Percentiles rank a stretch among this genome's conserved stretches.
These are phyloP conservation scores for Camellia granthamiana DNA, from an alignment of 148 eudicot species.

Conservation along the genomic window DNA sequence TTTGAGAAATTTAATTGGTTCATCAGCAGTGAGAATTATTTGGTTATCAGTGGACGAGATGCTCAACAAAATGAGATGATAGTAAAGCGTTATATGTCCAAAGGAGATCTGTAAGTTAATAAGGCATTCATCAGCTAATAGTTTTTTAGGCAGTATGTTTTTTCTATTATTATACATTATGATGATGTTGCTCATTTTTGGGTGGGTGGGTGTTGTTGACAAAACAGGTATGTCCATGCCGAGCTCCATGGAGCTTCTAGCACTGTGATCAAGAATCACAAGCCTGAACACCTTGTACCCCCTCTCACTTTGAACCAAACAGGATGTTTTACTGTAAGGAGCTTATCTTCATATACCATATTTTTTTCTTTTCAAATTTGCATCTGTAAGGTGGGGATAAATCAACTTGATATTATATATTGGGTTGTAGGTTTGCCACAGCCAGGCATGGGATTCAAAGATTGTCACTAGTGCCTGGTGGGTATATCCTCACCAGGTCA, in stretches of 20 bases:
- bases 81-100: slow-evolving; percentile 95
- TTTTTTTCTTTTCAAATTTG: background rate
- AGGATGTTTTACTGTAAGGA: slow-evolving; percentile 88
- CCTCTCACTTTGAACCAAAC: slow-evolving; percentile 97
- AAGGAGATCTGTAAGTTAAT: slow-evolving; percentile 88
- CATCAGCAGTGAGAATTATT: slow-evolving; percentile 94
- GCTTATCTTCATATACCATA: slow-evolving; percentile 4
- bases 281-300: slow-evolving; percentile 80
- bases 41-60: slow-evolving; percentile 95
- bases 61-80: slow-evolving; percentile 99
- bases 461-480: slow-evolving; percentile 99
- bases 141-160: background rate
- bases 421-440: slow-evolving; percentile 81
- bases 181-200: slow-evolving; percentile 5
- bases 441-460: slow-evolving; percentile 99
- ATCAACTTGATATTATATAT: background rate
- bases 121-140: background rate
- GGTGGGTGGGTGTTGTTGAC: background rate
- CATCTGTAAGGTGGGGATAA: background rate
- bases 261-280: slow-evolving; percentile 96
- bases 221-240: slow-evolving; percentile 91
- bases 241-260: slow-evolving; percentile 99
- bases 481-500: slow-evolving; percentile 98
- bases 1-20: slow-evolving; percentile 99
- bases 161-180: background rate